These are phyloP conservation scores for Pichia sp. DNA, from an alignment of 1,139 yeast genomes.

Conservation along the genomic window DNA sequence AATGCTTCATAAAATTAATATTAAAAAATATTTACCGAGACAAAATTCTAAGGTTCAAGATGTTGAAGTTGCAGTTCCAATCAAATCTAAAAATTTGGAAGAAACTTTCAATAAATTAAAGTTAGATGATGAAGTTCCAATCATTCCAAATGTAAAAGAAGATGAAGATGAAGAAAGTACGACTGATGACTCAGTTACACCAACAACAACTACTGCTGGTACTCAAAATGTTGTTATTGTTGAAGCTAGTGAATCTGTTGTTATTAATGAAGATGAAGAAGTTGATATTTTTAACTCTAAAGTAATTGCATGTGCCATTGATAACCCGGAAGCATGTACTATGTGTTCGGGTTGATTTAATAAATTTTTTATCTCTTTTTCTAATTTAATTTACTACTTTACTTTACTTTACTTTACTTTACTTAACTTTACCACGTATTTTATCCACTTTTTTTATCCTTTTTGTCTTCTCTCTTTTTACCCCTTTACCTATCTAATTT, in stretches of 20 bases:
- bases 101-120: slow-evolving; percentile 20
- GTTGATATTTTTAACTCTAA: slow-evolving; percentile 83
- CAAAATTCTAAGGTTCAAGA: slow-evolving; percentile 27
- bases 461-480: no score
- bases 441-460: not conserved
- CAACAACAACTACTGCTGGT: not conserved
- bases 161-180: not conserved
- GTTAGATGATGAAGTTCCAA: slow-evolving; percentile 22
- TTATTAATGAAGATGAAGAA: slow-evolving; percentile 25
- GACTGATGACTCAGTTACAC: not conserved
- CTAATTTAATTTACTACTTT: no score
- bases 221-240: slow-evolving; percentile 16
- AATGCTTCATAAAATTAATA: slow-evolving; percentile 43
- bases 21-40: slow-evolving; percentile 27
- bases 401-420: not conserved
- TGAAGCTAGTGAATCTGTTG: slow-evolving; percentile 21
- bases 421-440: not conserved
- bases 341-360: slow-evolving; percentile 85
- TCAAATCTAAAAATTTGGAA: slow-evolving; percentile 31
- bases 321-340: slow-evolving; percentile 94
- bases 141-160: slow-evolving; percentile 12
- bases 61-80: slow-evolving; percentile 32
- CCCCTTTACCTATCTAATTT: no score
- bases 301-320: slow-evolving; percentile 93
- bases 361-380: not conserved